Evolutionary conservation across 768 basidiomycete genomes (phyloP).

Genomic region (Leccinum obscurum): DNA sequence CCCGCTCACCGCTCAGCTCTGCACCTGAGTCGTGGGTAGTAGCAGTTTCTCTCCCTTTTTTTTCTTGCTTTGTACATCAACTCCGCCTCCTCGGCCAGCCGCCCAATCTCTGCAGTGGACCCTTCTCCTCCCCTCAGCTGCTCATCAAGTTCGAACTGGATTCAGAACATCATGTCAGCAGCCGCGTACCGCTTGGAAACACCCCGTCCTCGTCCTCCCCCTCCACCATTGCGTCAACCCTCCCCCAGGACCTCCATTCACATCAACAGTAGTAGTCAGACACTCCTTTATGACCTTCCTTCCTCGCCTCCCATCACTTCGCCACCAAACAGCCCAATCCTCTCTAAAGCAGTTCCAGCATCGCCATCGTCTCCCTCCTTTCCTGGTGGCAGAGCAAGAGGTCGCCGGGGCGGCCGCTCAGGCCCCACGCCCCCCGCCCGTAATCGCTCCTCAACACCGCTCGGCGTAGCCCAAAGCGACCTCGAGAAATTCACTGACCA

Average conservation of each 20-base stretch:
- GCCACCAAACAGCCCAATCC: constrained; percentile 55
- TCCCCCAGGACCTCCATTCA: constrained; percentile 46
- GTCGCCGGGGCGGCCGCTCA: constrained; percentile 49
- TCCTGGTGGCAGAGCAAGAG: constrained; percentile 46
- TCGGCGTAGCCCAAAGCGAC: constrained; percentile 64
- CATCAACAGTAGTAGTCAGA: constrained; percentile 46
- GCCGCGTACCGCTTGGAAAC: constrained; percentile 66
- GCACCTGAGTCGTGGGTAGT: constrained; percentile 7
- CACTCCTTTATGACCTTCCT: constrained; percentile 78
- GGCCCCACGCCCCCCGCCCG: constrained; percentile 51
- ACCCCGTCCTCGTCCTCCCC: constrained; percentile 56
- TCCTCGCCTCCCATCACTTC: constrained; percentile 51
- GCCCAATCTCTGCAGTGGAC: constrained; percentile 3
- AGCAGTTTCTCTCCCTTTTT: constrained; percentile 8
- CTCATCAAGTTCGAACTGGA: constrained; percentile 33
- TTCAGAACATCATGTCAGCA: constrained; percentile 51
- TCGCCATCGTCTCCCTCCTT: constrained; percentile 65
- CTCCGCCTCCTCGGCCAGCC: constrained; percentile 17
- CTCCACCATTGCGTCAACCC: constrained; percentile 58
- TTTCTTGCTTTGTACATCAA: constrained; percentile 20
- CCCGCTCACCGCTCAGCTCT: constrained; percentile 11
- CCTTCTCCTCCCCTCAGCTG: constrained; percentile 2
- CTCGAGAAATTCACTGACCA: constrained; percentile 76
- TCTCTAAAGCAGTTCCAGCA: constrained; percentile 38
- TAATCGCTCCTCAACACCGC: constrained; percentile 69